These are phyloP conservation scores for Didymella sp. DNA, from an alignment of 2,329 filamentous ascomycete genomes.

Conservation along the genomic window DNA sequence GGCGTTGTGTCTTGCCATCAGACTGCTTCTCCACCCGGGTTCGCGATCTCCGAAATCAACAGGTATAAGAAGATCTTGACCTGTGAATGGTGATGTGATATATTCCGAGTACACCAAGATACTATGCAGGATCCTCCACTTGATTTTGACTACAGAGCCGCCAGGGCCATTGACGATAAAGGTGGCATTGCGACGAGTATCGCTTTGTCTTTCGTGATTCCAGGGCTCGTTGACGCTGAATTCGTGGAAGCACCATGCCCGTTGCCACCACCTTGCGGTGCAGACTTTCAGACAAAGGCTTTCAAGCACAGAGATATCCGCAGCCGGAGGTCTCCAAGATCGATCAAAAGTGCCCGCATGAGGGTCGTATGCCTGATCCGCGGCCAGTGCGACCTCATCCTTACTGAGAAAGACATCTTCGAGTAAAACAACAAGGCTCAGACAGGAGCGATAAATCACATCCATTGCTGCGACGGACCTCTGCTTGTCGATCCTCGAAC, in stretches of 20 bases:
- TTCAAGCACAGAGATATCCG: background rate
- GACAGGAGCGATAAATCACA: constrained; percentile 26
- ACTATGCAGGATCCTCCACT: constrained; percentile 19
- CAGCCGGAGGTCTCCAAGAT: constrained; percentile 8
- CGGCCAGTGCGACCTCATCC: constrained; percentile 8
- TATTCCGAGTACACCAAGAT: constrained; percentile 1
- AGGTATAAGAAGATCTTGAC: constrained; percentile 3
- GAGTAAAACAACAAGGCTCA: constrained; percentile 21
- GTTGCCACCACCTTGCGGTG: constrained; percentile 22
- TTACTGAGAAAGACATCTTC: constrained; percentile 24
- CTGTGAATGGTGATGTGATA: background rate
- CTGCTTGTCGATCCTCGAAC: constrained; percentile 15
- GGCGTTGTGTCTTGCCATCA: constrained; percentile 23
- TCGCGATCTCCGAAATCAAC: constrained; percentile 5
- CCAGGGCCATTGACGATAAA: constrained; percentile 25
- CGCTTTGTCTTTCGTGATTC: constrained; percentile 16
- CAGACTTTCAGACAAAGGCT: constrained; percentile 20
- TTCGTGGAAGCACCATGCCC: constrained; percentile 30
- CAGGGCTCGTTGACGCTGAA: constrained; percentile 26
- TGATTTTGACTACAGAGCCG: constrained; percentile 19
- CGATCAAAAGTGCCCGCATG: background rate
- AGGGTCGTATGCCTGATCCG: constrained; percentile 1
- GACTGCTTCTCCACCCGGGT: constrained; percentile 17
- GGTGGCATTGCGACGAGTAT: constrained; percentile 21
- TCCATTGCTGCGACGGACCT: constrained; percentile 28